Evolutionary conservation across 225 moss, liverwort and hornwort species (phyloP), one percentile per base, ranked within the genome.

Genomic region (Polytrichum formosum): DNA sequence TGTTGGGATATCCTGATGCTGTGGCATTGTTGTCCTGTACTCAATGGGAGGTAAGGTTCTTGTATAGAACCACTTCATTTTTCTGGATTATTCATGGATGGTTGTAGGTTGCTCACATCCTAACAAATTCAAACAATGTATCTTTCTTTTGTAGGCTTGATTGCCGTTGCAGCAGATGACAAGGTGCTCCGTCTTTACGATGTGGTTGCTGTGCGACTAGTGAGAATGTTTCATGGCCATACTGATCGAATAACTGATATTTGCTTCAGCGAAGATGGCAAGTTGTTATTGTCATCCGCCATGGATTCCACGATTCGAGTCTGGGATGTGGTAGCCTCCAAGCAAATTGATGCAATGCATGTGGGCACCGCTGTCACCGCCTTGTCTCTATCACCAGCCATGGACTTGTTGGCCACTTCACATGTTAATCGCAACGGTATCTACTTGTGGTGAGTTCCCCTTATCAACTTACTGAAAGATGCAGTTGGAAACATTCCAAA

Each of bases 241-340:
- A 69, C 87, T 28, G 98, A 98, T 65, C 98, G 98, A 26, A 80
- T 98, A 54, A 98, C 91, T 53, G 98, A 98, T 68, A 29, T 98
- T 20, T 94, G 88, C 73, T 94, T 98, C 65, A 98, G 98, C 79
- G 94, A 94, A 65, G 98, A 98, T 76, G 98, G 98, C 25, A 97
- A 98, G 71, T 80, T 88, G 77, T 69, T 98, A 54, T 25, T 98
- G 17, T 91, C 98, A 18, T 89, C 94, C 5, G 90, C 94, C 66
- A 98, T 98, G 98, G 98, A 98, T 75, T 81, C 88, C 63, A 92
- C 94, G 16, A 72, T 94, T 37, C 90, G 94, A 70, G 91, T 90
- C 17, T 98, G 98, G 94, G 94, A 98, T 74, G 90, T 94, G 6
- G 87, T 98, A 29, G 88, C 84, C 56, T 88, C 94, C 6, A 98